These are phyloP conservation scores for Suillus cothurnatus DNA, from an alignment of 768 basidiomycete species.

Conservation along the genomic window DNA sequence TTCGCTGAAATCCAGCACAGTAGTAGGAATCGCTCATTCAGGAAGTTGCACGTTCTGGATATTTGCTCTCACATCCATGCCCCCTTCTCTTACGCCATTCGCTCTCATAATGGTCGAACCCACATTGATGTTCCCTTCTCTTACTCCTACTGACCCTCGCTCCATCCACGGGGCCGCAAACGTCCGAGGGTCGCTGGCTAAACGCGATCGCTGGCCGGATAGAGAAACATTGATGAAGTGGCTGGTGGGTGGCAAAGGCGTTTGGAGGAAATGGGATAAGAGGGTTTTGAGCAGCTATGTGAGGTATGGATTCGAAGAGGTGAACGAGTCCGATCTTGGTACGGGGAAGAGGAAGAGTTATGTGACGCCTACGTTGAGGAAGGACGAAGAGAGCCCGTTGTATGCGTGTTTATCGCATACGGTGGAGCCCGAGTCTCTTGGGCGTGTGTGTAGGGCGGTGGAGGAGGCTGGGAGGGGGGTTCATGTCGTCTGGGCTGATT, in stretches of 20 bases:
- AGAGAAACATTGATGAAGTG: constrained; percentile 24
- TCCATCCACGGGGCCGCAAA: constrained; percentile 32
- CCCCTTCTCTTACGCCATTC: background rate
- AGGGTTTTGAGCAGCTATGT: background rate
- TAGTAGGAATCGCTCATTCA: constrained; percentile 32
- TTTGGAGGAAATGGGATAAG: constrained; percentile 4
- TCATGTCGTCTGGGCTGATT: constrained; percentile 33
- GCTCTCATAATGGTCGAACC: constrained; percentile 32
- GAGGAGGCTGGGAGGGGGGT: constrained; percentile 18
- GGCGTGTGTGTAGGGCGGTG: constrained; percentile 19
- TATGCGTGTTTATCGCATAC: constrained; percentile 30
- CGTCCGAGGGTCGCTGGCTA: constrained; percentile 28
- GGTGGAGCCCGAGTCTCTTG: constrained; percentile 25
- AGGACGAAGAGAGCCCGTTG: constrained; percentile 31
- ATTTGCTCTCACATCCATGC: background rate
- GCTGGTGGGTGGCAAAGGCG: constrained; percentile 12
- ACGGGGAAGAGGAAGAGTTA: constrained; percentile 3
- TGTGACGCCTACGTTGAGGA: constrained; percentile 27
- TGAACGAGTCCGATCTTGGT: background rate
- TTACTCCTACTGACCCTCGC: constrained; percentile 30
- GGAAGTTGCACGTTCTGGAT: constrained; percentile 30
- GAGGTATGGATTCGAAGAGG: background rate
- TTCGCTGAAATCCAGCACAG: constrained; percentile 21
- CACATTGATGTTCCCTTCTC: constrained; percentile 33
- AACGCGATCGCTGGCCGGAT: constrained; percentile 29